Evolutionary conservation across 139 green algal species (phyloP).

Genomic region (Astrephomene gubernaculifera): DNA sequence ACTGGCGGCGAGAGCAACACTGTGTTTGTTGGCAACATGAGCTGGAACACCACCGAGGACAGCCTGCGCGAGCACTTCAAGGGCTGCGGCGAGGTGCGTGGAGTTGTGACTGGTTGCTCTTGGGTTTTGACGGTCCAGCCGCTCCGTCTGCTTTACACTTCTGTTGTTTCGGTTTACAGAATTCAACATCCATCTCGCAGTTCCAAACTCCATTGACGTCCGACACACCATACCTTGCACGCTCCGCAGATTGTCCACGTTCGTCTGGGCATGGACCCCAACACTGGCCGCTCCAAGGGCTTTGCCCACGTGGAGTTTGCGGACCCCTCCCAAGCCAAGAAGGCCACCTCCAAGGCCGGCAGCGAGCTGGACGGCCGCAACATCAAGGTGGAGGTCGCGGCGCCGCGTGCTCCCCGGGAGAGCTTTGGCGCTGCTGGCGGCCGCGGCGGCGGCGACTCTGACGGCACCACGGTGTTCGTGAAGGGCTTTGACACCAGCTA

Average conservation of each 20-base stretch:
- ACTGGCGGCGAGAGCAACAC: conserved; percentile 53
- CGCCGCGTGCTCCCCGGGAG: background rate
- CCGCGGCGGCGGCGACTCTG: conserved; percentile 42
- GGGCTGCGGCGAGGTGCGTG: conserved; percentile 67
- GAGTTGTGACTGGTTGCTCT: background rate
- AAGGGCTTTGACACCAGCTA: conserved; percentile 80
- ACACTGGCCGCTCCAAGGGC: conserved; percentile 70
- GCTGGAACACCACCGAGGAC: conserved; percentile 70
- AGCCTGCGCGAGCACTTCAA: conserved; percentile 68
- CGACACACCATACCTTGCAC: too few species aligned
- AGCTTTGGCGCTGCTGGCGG: conserved; percentile 5
- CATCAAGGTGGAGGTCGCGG: conserved; percentile 64
- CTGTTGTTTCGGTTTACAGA: too few species aligned
- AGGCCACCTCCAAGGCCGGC: conserved; percentile 56
- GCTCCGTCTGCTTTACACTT: too few species aligned
- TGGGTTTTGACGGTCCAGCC: too few species aligned
- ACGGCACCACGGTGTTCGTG: conserved; percentile 78
- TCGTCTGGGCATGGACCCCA: conserved; percentile 43
- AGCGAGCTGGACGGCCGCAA: conserved; percentile 72
- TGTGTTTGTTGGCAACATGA: conserved; percentile 82
- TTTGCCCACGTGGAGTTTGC: conserved; percentile 83
- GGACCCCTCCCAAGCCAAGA: conserved; percentile 47
- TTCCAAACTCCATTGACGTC: too few species aligned
- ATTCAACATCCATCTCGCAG: too few species aligned
- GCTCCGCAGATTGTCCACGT: background rate